These are phyloP conservation scores for Anacardium occidentale DNA, from an alignment of 345 rosid species.

Conservation along the genomic window DNA sequence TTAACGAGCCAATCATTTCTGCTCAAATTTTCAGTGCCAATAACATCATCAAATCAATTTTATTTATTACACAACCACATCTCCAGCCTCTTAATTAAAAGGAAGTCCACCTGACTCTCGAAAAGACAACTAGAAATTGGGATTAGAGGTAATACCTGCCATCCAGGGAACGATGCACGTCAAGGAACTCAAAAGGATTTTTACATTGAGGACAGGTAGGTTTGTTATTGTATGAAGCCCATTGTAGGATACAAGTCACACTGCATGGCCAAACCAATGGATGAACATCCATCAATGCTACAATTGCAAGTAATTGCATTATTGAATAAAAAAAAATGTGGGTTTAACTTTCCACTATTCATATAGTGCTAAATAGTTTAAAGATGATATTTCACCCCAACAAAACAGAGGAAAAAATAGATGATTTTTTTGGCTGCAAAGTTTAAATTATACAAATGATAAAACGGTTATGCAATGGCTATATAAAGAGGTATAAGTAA, in stretches of 20 bases:
- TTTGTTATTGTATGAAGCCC: conserved; percentile 75
- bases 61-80: no score
- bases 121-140: neutral
- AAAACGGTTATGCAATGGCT: no score
- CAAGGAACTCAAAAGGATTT: conserved; percentile 82
- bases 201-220: conserved; percentile 93
- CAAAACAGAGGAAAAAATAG: neutral
- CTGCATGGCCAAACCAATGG: conserved; percentile 39
- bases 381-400: neutral
- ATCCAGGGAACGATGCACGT: conserved; percentile 77
- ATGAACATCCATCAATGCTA: conserved; percentile 2
- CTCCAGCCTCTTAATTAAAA: neutral
- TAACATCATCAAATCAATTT: no score
- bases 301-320: neutral
- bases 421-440: neutral
- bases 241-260: conserved; percentile 81
- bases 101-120: neutral
- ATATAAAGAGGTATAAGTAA: no score
- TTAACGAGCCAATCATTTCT: no score
- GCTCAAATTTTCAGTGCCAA: no score
- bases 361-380: neutral
- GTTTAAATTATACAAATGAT: no score
- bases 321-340: neutral
- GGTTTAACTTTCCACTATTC: neutral
- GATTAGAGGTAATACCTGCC: conserved; percentile 52